Conservation (phyloP, 441 rosid genomes). For the Populus hybrid region DNA sequence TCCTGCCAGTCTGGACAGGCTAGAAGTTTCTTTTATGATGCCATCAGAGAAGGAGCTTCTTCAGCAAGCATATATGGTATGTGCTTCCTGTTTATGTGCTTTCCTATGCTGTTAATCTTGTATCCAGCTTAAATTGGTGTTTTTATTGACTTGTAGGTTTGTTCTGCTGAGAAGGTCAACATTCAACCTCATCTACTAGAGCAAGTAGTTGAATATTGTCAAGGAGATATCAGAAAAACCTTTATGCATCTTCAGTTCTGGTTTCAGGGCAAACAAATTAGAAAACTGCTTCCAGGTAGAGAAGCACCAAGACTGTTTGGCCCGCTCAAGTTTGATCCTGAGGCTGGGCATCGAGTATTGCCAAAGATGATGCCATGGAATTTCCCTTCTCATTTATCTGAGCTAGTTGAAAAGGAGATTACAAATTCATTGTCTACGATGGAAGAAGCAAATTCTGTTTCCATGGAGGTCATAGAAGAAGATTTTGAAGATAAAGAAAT, state of each 20-base stretch:
- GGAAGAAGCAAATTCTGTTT: constrained; percentile 44
- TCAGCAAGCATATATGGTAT: constrained; percentile 51
- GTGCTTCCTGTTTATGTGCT: constrained; percentile 21
- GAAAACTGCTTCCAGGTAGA: constrained; percentile 47
- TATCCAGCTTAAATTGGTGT: constrained; percentile 1
- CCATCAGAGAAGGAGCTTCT: constrained; percentile 64
- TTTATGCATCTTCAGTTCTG: constrained; percentile 88
- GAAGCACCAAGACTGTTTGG: constrained; percentile 22
- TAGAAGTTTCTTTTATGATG: constrained; percentile 51
- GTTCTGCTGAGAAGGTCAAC: constrained; percentile 61
- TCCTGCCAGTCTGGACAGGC: constrained; percentile 70
- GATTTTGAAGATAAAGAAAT: constrained; percentile 34
- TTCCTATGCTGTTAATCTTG: constrained; percentile 1
- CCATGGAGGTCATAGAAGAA: constrained; percentile 37
- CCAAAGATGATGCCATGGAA: constrained; percentile 67
- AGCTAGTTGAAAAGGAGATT: constrained; percentile 73
- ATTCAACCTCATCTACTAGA: constrained; percentile 51
- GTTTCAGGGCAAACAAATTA: constrained; percentile 63
- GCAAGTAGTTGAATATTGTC: constrained; percentile 50
- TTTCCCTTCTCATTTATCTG: constrained; percentile 77
- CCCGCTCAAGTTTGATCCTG: constrained; percentile 49
- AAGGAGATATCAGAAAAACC: constrained; percentile 76
- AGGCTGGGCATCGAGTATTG: constrained; percentile 52
- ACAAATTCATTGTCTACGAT: constrained; percentile 36
- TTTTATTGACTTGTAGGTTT: constrained; percentile 43